A percentile compares a stretch with the other conserved stretches of the same genome.
Conservation (phyloP, 1,284 basidiomycete species). For the Marasmius fiardii region DNA sequence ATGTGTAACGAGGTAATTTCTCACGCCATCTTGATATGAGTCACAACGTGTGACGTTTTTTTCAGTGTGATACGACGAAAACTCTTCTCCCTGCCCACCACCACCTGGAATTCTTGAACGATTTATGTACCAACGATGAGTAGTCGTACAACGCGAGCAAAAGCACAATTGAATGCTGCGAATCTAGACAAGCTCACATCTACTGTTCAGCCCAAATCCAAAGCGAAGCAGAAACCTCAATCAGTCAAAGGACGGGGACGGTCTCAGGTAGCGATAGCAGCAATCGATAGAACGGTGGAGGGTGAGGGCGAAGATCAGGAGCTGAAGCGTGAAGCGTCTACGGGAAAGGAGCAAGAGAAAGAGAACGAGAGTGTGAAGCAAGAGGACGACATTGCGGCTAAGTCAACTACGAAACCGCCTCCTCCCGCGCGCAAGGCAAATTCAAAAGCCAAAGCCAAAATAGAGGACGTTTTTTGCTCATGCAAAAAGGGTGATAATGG, state of each 20-base stretch:
- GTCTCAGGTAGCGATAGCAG: slow-evolving; percentile 6
- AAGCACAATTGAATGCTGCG: slow-evolving; percentile 14
- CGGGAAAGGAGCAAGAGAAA: slow-evolving; percentile 8
- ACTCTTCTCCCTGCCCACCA: neutral
- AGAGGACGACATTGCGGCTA: slow-evolving; percentile 12
- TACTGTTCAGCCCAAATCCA: neutral
- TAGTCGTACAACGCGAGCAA: slow-evolving; percentile 34
- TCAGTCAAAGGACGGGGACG: slow-evolving; percentile 1
- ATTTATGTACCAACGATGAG: slow-evolving; percentile 32
- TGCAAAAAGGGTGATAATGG: slow-evolving; percentile 70
- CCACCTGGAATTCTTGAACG: neutral
- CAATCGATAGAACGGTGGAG: too few species aligned
- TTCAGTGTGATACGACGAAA: neutral
- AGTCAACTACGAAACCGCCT: slow-evolving; percentile 2
- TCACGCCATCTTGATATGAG: neutral
- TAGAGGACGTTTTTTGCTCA: slow-evolving; percentile 42
- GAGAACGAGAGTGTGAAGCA: slow-evolving; percentile 15
- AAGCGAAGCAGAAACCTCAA: neutral
- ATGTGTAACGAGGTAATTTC: neutral
- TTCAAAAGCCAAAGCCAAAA: slow-evolving; percentile 11
- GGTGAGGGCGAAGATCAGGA: neutral
- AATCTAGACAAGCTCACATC: too few species aligned
- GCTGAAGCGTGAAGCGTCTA: slow-evolving; percentile 10
- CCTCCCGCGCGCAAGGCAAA: slow-evolving; percentile 8
- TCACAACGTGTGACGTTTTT: neutral